Conservation (phyloP, 2,329 filamentous ascomycete species). For the Botrytis aclada region DNA sequence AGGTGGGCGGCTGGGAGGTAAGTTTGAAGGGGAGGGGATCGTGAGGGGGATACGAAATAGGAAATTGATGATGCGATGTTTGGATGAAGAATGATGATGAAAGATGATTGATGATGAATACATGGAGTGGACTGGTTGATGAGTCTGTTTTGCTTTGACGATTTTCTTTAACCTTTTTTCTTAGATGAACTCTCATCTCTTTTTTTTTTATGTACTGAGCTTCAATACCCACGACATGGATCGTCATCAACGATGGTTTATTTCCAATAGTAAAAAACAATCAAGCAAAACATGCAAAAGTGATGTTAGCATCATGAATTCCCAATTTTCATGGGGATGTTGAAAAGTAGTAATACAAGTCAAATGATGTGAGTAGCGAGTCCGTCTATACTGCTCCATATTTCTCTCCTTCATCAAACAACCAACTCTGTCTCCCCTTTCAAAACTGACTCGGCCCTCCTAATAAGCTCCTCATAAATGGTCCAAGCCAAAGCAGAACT, state of each 20-base stretch:
- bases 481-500: conserved; percentile 98
- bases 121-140: background rate
- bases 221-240: conserved; percentile 8
- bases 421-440: background rate
- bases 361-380: conserved; percentile 2
- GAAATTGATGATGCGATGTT: background rate
- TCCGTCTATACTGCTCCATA: background rate
- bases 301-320: background rate
- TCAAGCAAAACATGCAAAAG: background rate
- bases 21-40: background rate
- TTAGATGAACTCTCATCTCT: conserved; percentile 13
- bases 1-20: conserved; percentile 19
- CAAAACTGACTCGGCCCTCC: conserved; percentile 54
- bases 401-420: background rate
- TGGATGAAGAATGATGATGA: background rate
- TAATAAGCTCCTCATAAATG: conserved; percentile 88
- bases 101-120: background rate
- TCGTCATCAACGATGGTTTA: background rate
- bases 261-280: too few relatives aligned
- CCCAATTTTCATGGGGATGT: background rate
- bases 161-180: background rate
- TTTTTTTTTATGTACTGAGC: background rate
- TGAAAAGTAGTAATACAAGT: background rate
- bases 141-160: background rate
- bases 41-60: background rate